Conservation (phyloP, 257 asterid species). For the Solanum tacnaense region DNA sequence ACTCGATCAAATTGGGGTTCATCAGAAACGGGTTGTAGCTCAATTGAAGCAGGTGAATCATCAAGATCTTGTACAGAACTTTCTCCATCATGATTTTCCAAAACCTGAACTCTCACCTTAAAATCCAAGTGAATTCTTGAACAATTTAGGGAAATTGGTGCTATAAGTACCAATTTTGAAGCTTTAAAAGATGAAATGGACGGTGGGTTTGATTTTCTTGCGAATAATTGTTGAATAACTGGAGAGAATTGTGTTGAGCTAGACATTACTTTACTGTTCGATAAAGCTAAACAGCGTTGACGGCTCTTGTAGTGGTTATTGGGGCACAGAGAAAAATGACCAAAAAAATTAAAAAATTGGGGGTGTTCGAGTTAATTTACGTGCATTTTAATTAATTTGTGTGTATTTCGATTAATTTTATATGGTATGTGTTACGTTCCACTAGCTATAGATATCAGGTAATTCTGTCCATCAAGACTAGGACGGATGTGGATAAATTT, state of each 20-base stretch:
- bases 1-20: conserved; percentile 45
- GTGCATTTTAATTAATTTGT: too few relatives aligned
- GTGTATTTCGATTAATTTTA: too few relatives aligned
- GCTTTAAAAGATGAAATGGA: neutral
- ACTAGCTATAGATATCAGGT: neutral
- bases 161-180: neutral
- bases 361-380: too few relatives aligned
- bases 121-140: neutral
- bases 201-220: neutral
- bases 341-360: neutral
- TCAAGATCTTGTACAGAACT: neutral
- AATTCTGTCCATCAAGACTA: neutral
- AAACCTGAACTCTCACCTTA: neutral
- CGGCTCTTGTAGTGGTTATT: neutral
- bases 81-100: neutral
- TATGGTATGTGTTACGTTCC: too few relatives aligned
- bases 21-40: conserved; percentile 41
- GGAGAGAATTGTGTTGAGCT: neutral
- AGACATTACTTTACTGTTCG: neutral
- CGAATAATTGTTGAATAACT: neutral
- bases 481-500: fast-evolving
- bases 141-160: neutral
- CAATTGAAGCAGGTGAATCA: conserved; percentile 38
- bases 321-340: neutral
- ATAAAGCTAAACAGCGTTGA: neutral